Conservation (phyloP, 1,284 basidiomycete genomes). For the Pisolithus thermaeus region DNA sequence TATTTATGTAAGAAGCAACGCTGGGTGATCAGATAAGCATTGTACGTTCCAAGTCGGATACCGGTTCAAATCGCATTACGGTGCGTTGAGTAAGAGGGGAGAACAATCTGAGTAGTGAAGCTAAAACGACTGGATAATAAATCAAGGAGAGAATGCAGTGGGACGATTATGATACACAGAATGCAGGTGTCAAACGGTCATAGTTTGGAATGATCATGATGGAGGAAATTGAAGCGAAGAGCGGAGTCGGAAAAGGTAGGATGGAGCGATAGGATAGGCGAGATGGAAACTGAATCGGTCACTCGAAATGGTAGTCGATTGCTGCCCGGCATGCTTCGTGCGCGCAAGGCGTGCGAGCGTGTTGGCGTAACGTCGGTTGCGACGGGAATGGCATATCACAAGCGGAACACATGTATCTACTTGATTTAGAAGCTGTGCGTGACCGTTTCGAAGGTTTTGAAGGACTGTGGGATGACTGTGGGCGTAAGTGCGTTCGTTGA, state of each 20-base stretch:
- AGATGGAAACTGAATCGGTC: constrained; percentile 14
- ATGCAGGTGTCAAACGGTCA: constrained; percentile 12
- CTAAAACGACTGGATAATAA: not conserved
- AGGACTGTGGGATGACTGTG: constrained; percentile 39
- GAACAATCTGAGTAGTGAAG: not conserved
- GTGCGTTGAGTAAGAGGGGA: not conserved
- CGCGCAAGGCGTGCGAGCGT: constrained; percentile 44
- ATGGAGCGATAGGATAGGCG: not conserved
- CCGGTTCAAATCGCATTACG: constrained; percentile 23
- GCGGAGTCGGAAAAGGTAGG: not conserved
- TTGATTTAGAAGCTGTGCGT: constrained; percentile 32
- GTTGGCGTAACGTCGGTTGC: constrained; percentile 48
- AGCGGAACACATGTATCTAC: constrained; percentile 53
- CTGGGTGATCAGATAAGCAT: constrained; percentile 19
- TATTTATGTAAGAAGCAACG: constrained; percentile 20
- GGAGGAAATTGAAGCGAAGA: not conserved
- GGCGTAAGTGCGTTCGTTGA: constrained; percentile 3
- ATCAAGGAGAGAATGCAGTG: not conserved
- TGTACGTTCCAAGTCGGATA: constrained; percentile 14
- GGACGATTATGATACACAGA: not conserved
- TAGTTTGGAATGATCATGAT: constrained; percentile 7
- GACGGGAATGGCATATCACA: constrained; percentile 63
- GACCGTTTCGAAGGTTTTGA: constrained; percentile 55
- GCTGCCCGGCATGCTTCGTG: constrained; percentile 67
- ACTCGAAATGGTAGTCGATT: constrained; percentile 67